Percentiles rank a stretch among this genome's conserved stretches.
These are phyloP conservation scores for Dactylellina haptotyla DNA, from an alignment of 2,329 filamentous ascomycete species.

Conservation along the genomic window DNA sequence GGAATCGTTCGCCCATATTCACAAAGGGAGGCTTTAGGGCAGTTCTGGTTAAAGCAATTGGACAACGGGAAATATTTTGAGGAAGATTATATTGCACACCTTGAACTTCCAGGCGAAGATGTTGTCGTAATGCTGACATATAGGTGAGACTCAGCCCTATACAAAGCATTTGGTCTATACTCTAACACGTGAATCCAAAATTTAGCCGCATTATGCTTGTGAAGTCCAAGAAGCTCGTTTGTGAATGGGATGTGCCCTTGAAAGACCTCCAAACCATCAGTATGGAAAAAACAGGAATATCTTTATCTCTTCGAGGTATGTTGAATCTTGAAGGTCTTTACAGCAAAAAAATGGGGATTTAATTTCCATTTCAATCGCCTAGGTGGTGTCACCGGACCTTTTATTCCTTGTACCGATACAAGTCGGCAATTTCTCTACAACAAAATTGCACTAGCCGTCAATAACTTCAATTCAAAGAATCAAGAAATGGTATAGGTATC, in stretches of 20 bases:
- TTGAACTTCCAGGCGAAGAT: slow-evolving; percentile 88
- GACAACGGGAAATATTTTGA: slow-evolving; percentile 98
- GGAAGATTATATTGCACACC: slow-evolving; percentile 94
- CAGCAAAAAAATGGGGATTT: slow-evolving; percentile 75
- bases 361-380: slow-evolving; percentile 76
- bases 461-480: slow-evolving; percentile 56
- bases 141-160: slow-evolving; percentile 60
- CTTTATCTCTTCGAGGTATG: slow-evolving; percentile 84
- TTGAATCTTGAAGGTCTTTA: slow-evolving; percentile 60
- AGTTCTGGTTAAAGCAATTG: slow-evolving; percentile 98
- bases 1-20: slow-evolving; percentile 94
- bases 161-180: slow-evolving; percentile 62
- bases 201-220: slow-evolving; percentile 81
- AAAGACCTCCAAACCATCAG: slow-evolving; percentile 97
- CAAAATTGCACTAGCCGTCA: slow-evolving; percentile 58
- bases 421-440: slow-evolving; percentile 46
- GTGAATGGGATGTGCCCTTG: slow-evolving; percentile 94
- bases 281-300: slow-evolving; percentile 94
- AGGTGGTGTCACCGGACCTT: slow-evolving; percentile 50
- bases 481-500: slow-evolving; percentile 24
- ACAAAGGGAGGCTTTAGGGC: slow-evolving; percentile 91
- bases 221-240: slow-evolving; percentile 81
- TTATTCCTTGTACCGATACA: slow-evolving; percentile 50
- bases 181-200: background rate
- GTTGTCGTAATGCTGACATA: slow-evolving; percentile 91